phyloP scores from a whole-genome alignment of 441 rosid species.

The Capsella rubella region DNA sequence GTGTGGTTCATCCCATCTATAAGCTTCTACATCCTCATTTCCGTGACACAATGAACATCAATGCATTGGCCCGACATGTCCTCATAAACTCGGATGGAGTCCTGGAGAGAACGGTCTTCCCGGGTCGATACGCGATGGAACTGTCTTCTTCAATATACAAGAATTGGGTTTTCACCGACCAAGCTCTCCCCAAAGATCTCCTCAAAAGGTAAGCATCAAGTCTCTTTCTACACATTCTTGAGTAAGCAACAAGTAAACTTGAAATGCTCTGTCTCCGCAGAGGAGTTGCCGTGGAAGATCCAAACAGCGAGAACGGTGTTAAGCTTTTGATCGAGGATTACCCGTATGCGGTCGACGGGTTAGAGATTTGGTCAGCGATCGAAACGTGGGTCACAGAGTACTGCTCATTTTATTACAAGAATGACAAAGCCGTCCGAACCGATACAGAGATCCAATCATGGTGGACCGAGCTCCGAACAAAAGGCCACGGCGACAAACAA shows the following conservation, averaged over 20 bases:
- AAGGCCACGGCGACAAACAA: slow-evolving; percentile 84
- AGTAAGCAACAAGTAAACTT: background rate
- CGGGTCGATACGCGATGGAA: slow-evolving; percentile 79
- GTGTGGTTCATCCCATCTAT: slow-evolving; percentile 83
- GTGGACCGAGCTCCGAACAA: slow-evolving; percentile 74
- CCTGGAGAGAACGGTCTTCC: slow-evolving; percentile 71
- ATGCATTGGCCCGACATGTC: slow-evolving; percentile 81
- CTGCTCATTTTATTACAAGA: slow-evolving; percentile 69
- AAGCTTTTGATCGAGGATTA: slow-evolving; percentile 80
- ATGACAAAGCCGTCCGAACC: slow-evolving; percentile 56
- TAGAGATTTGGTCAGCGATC: slow-evolving; percentile 90
- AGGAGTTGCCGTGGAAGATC: slow-evolving; percentile 75
- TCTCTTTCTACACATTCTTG: background rate
- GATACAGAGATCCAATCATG: slow-evolving; percentile 84
- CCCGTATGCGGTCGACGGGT: slow-evolving; percentile 89
- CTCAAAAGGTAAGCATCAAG: slow-evolving; percentile 60
- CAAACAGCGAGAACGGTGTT: slow-evolving; percentile 55
- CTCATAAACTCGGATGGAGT: slow-evolving; percentile 84
- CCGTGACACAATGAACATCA: slow-evolving; percentile 89
- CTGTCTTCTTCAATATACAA: slow-evolving; percentile 77
- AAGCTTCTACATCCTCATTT: slow-evolving; percentile 94
- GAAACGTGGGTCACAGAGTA: slow-evolving; percentile 80
- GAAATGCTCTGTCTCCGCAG: slow-evolving; percentile 47
- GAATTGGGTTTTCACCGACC: slow-evolving; percentile 79
- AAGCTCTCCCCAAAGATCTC: slow-evolving; percentile 81